A percentile compares a stretch with the other conserved stretches of the same genome.
Conservation (phyloP, 2,329 filamentous ascomycete genomes). For the Monascus ruber region DNA sequence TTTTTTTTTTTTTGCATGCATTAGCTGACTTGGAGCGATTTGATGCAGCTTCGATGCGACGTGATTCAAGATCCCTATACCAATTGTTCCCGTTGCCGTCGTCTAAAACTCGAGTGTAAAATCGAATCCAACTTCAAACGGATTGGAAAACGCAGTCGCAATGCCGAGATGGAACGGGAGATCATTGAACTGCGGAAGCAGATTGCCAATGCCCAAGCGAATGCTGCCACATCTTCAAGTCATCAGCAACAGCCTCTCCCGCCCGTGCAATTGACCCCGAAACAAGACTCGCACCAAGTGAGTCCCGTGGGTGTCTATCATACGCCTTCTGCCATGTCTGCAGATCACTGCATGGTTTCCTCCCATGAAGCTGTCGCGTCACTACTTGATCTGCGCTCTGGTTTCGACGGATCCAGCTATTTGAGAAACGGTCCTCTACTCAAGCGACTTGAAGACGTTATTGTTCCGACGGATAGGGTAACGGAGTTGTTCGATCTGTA, state of each 20-base stretch:
- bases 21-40: background rate
- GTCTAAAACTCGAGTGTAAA: slow-evolving; percentile 52
- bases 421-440: slow-evolving; percentile 40
- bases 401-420: slow-evolving; percentile 31
- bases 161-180: slow-evolving; percentile 53
- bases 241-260: slow-evolving; percentile 14
- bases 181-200: slow-evolving; percentile 41
- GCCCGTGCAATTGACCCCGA: slow-evolving; percentile 19
- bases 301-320: slow-evolving; percentile 22
- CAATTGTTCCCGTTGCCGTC: slow-evolving; percentile 51
- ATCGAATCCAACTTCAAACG: slow-evolving; percentile 61
- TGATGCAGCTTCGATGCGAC: slow-evolving; percentile 51
- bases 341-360: slow-evolving; percentile 35
- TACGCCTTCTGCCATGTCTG: slow-evolving; percentile 24
- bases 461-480: slow-evolving; percentile 31
- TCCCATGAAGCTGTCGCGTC: slow-evolving; percentile 41
- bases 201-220: slow-evolving; percentile 27
- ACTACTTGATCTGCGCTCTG: slow-evolving; percentile 38
- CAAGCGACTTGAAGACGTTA: slow-evolving; percentile 43
- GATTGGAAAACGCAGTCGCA: slow-evolving; percentile 53
- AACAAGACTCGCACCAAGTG: slow-evolving; percentile 26
- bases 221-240: slow-evolving; percentile 9
- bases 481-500: slow-evolving; percentile 36
- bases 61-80: slow-evolving; percentile 54
- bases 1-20: slow-evolving; percentile 1